phyloP scores from a whole-genome alignment of 306 rosid genomes.

The Medicago lupulina region DNA sequence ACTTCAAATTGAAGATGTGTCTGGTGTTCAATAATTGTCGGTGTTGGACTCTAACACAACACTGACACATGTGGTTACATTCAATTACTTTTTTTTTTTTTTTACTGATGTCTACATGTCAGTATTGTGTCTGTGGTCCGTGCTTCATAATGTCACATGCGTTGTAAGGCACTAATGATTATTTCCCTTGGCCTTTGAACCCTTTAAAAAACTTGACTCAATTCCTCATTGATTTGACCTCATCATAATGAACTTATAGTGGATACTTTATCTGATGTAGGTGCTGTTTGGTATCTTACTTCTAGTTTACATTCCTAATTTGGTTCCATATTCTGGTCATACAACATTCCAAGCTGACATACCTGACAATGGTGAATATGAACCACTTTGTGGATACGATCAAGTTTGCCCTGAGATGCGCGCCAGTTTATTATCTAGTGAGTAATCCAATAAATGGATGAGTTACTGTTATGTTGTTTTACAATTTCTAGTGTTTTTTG shows the following conservation, averaged over 20 bases:
- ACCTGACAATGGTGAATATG: conserved; percentile 67
- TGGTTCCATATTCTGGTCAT: conserved; percentile 74
- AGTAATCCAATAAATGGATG: conserved; percentile 37
- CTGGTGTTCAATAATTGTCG: neutral
- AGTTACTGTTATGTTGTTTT: conserved; percentile 3
- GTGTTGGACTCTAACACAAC: neutral
- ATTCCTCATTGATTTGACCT: neutral
- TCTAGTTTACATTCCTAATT: conserved; percentile 66
- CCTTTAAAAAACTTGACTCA: conserved; percentile 2
- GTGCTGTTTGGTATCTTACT: conserved; percentile 75
- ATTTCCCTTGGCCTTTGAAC: neutral
- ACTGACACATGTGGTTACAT: neutral
- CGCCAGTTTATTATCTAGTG: conserved; percentile 68
- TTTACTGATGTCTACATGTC: neutral
- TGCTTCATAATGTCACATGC: conserved; percentile 1
- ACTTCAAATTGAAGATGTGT: neutral
- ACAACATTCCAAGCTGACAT: conserved; percentile 47
- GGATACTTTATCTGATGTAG: conserved; percentile 51
- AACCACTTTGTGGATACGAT: conserved; percentile 68
- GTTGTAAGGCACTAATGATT: neutral
- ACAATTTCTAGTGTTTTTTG: neutral
- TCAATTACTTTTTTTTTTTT: too few relatives aligned
- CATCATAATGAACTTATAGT: conserved; percentile 2
- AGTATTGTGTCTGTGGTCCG: neutral
- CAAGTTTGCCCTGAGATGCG: conserved; percentile 77